Conservation (phyloP, 176 grass and related monocot species). For the Rhipidocladum racemiflorum region DNA sequence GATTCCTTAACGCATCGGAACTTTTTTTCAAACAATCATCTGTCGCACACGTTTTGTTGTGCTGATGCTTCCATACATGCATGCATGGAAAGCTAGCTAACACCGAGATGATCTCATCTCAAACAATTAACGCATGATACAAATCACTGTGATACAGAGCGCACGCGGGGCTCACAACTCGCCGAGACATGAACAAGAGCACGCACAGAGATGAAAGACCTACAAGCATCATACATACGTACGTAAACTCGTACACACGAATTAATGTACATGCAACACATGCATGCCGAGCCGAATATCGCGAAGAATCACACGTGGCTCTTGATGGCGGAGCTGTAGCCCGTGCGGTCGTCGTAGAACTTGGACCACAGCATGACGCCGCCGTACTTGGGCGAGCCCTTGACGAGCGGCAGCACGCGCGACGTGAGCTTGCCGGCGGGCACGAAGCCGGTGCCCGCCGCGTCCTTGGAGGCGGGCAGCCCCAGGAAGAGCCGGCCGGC, state of each 20-base stretch:
- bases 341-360: conserved; percentile 56
- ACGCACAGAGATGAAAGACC: neutral
- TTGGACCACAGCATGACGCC: conserved; percentile 78
- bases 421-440: conserved; percentile 46
- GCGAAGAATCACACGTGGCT: conserved; percentile 36
- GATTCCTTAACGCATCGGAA: no score
- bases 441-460: conserved; percentile 47
- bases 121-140: neutral
- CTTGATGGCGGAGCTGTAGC: conserved; percentile 50
- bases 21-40: no score
- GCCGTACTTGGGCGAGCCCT: conserved; percentile 51
- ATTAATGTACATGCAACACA: neutral
- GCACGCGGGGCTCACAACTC: neutral
- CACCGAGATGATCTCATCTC: neutral
- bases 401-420: conserved; percentile 55
- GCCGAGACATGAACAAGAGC: neutral
- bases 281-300: neutral
- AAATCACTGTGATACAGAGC: neutral
- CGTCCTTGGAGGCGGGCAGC: conserved; percentile 45
- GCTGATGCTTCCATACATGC: no score
- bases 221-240: neutral
- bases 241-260: neutral
- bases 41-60: no score
- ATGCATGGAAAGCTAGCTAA: neutral
- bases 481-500: conserved; percentile 58